Base-by-base conservation (phyloP, 257 asterid species). In the Nicotiana benthamiana region DNA sequence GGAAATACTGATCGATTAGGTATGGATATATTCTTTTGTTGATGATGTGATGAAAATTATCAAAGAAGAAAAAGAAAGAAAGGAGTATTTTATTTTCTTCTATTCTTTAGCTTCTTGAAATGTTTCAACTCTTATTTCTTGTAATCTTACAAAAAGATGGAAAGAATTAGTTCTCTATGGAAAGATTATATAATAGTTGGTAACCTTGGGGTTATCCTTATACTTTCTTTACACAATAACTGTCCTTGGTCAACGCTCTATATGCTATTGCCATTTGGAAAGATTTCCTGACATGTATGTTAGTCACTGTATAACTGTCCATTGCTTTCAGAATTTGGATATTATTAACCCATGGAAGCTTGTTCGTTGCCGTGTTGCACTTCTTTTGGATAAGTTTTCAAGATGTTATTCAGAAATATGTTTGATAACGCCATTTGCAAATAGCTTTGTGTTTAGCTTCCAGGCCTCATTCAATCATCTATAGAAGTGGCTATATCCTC, bases 1-100 rank as follows among this genome's bases (percentile, higher is more conserved):
- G 92, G 87, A 79, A 86, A 86, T 74, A 85, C 90, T 82, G 96
- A 90, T 83, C 95, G 90, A 63, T 85, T 91, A 81, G 95, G 99
- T 95, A 87, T 77, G 92, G 76, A 61, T 75, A 61, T 48, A 83
- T 75, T 80, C 81, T 75, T 72, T 72, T 30, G 26, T 46, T 15
- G n/a, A 48, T n/a, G 51, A 72, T 72, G 78, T 72, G 77, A 22
- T 70, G 78, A 15, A 46, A 72, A 46, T 46, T 48, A 13, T 34
- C 7, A 72, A 72, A 72, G 77, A 22, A 70, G 24, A 36, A 40
- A 70, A 70, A 70, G 40, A 72, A 24, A 46, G 78, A 24, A 70
- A 46, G 78, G 16, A 4, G 0, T 72, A 46, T 48, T 72, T 72
- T 72, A n/a, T 7, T 72, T 72, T 72, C 24, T 15, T 24, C 43